phyloP scores from a whole-genome alignment of 805 yeast species.

The Millerozyma acaciae region DNA sequence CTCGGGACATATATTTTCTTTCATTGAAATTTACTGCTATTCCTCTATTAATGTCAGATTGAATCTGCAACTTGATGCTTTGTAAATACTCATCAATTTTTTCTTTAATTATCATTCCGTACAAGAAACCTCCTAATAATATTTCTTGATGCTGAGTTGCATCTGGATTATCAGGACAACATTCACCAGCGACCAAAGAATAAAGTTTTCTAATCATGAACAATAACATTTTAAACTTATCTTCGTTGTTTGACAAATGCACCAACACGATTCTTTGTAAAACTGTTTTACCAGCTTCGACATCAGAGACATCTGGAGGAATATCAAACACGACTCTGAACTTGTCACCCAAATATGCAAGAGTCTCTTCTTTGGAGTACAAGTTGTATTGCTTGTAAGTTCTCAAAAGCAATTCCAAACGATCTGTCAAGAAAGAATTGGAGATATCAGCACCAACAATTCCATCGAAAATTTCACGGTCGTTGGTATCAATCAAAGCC shows the following conservation, averaged over 20 bases:
- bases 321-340: slow-evolving; percentile 92
- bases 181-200: slow-evolving; percentile 93
- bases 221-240: slow-evolving; percentile 81
- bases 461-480: slow-evolving; percentile 94
- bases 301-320: slow-evolving; percentile 81
- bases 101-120: slow-evolving; percentile 95
- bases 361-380: slow-evolving; percentile 79
- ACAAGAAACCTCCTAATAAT: slow-evolving; percentile 89
- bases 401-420: slow-evolving; percentile 88
- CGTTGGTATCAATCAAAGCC: slow-evolving; percentile 86
- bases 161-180: slow-evolving; percentile 97
- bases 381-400: slow-evolving; percentile 79
- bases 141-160: slow-evolving; percentile 99
- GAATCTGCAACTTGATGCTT: slow-evolving; percentile 67
- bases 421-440: slow-evolving; percentile 95
- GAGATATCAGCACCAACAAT: slow-evolving; percentile 83
- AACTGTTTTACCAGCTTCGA: slow-evolving; percentile 86
- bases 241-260: slow-evolving; percentile 68
- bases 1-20: slow-evolving; percentile 75
- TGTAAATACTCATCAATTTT: slow-evolving; percentile 90
- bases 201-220: slow-evolving; percentile 96
- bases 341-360: slow-evolving; percentile 92
- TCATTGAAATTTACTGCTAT: slow-evolving; percentile 79
- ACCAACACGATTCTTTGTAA: slow-evolving; percentile 82
- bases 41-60: slow-evolving; percentile 77